Percentiles rank a stretch among this genome's conserved stretches.
Conservation (phyloP, 2,329 filamentous ascomycete species). For the Amauroascus verrucosus region DNA sequence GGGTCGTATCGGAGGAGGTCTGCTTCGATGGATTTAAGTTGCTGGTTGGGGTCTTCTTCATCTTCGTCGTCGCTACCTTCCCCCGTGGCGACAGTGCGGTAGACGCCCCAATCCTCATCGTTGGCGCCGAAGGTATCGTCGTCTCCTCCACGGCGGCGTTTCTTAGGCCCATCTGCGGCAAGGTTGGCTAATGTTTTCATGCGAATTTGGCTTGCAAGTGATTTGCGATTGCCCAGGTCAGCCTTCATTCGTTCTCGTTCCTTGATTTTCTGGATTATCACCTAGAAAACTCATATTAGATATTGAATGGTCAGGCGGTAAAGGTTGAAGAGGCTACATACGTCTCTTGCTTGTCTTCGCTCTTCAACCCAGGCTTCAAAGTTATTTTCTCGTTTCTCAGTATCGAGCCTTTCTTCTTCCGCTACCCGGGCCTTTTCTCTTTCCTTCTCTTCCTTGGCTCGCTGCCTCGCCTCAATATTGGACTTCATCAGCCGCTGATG, state of each 20-base stretch:
- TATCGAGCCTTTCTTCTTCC: conserved; percentile 74
- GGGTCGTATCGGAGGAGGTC: conserved; percentile 81
- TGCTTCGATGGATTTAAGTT: conserved; percentile 66
- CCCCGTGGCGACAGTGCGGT: conserved; percentile 74
- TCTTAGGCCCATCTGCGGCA: conserved; percentile 73
- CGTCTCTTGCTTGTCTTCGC: conserved; percentile 59
- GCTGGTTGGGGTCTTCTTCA: conserved; percentile 71
- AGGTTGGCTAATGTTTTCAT: conserved; percentile 98
- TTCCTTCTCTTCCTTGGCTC: conserved; percentile 95
- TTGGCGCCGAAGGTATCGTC: conserved; percentile 96
- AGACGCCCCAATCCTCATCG: conserved; percentile 96
- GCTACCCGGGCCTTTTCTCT: conserved; percentile 74
- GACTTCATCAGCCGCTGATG: conserved; percentile 89
- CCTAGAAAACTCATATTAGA: conserved; percentile 28
- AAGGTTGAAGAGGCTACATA: too few relatives aligned
- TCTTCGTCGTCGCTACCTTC: conserved; percentile 74
- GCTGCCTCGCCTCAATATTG: conserved; percentile 80
- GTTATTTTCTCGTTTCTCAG: conserved; percentile 71
- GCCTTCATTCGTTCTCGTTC: conserved; percentile 87
- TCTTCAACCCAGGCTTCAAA: conserved; percentile 80
- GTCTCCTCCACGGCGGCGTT: conserved; percentile 78
- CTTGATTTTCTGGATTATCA: conserved; percentile 72
- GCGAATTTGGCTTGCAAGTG: conserved; percentile 85
- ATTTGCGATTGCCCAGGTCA: conserved; percentile 92
- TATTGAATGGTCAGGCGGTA: too few relatives aligned